phyloP scores from a whole-genome alignment of 129 eudicot species.

The Gnaphalium uliginosum region DNA sequence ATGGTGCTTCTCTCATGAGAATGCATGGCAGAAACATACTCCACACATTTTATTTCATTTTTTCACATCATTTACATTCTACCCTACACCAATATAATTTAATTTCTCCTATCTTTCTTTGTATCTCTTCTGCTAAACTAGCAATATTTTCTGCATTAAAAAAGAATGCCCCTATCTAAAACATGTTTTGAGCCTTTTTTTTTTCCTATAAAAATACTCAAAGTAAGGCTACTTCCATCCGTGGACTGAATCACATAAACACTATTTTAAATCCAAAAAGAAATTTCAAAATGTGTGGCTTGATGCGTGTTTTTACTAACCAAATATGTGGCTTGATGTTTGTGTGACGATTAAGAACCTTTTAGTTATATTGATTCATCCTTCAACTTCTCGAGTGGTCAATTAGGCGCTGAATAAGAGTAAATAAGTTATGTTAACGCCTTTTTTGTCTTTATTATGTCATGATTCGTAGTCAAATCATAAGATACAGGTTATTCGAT shows the following conservation, averaged over 20 bases:
- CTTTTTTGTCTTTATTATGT: neutral
- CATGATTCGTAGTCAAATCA: too few relatives aligned
- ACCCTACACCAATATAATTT: constrained; percentile 29
- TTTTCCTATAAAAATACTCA: neutral
- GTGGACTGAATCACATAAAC: neutral
- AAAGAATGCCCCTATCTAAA: constrained; percentile 15
- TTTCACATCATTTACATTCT: constrained; percentile 29
- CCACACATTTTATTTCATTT: constrained; percentile 35
- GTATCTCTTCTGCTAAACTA: constrained; percentile 11
- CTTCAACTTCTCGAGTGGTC: neutral
- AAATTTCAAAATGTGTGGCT: too few relatives aligned
- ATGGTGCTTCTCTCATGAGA: constrained; percentile 36
- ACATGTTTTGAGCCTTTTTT: constrained; percentile 16
- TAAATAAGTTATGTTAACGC: neutral
- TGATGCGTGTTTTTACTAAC: neutral
- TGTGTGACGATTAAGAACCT: neutral
- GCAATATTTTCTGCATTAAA: constrained; percentile 6
- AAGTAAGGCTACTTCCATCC: neutral
- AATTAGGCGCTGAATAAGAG: neutral
- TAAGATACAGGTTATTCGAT: too few relatives aligned
- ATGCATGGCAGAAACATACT: constrained; percentile 35
- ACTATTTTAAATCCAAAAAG: neutral
- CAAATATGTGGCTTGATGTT: constrained; percentile 8
- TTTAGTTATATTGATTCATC: constrained; percentile 7
- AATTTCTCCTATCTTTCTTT: constrained; percentile 15